phyloP scores from a whole-genome alignment of 371 early-diverging fungal genomes.

The Enterocytospora artemiae region DNA sequence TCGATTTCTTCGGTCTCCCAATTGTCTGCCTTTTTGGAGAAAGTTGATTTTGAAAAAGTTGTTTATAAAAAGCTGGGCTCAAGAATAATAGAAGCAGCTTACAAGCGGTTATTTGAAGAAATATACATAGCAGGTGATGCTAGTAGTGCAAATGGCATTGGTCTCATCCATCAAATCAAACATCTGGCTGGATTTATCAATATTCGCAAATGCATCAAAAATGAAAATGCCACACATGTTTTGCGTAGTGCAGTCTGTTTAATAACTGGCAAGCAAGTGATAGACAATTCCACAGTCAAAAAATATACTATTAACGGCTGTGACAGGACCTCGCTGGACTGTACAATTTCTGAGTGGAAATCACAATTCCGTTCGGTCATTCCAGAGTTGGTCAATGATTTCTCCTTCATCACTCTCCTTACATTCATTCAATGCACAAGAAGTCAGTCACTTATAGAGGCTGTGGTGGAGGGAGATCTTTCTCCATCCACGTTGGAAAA shows the following conservation, averaged over 20 bases:
- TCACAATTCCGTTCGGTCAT: slow-evolving; percentile 1
- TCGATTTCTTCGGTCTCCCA: slow-evolving; percentile 17
- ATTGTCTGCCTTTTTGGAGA: slow-evolving; percentile 18
- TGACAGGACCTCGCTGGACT: neutral
- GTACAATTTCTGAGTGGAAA: slow-evolving; percentile 8
- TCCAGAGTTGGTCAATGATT: slow-evolving; percentile 1
- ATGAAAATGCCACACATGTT: slow-evolving; percentile 36
- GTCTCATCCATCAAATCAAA: neutral
- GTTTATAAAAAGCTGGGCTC: slow-evolving; percentile 40
- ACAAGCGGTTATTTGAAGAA: slow-evolving; percentile 6
- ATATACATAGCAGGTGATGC: slow-evolving; percentile 4
- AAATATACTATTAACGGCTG: neutral
- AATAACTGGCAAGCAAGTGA: slow-evolving; percentile 13
- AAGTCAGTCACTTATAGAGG: slow-evolving; percentile 9
- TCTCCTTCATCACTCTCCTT: slow-evolving; percentile 27
- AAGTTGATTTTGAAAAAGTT: slow-evolving; percentile 4
- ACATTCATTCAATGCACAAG: slow-evolving; percentile 10
- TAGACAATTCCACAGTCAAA: neutral
- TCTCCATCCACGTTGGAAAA: slow-evolving; percentile 11
- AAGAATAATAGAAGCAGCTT: slow-evolving; percentile 25
- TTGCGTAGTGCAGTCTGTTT: slow-evolving; percentile 26
- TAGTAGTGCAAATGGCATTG: neutral
- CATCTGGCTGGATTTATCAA: too few relatives aligned
- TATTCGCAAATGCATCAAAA: neutral
- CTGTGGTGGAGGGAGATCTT: slow-evolving; percentile 14